Conservation (phyloP, 148 eudicot genomes). For the Pouteria glomerata region DNA sequence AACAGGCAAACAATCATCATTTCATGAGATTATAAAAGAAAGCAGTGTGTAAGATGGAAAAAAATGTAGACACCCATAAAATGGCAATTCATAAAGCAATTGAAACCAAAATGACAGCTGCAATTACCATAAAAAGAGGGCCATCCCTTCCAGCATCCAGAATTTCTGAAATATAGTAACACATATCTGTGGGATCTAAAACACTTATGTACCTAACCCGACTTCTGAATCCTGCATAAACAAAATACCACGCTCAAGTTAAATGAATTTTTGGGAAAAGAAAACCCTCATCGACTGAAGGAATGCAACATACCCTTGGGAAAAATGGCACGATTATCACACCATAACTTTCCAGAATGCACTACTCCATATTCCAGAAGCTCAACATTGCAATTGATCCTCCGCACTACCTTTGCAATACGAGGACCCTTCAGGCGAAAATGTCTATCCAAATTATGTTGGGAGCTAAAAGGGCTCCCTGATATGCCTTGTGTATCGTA, state of each 20-base stretch:
- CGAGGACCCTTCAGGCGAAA: slow-evolving; percentile 87
- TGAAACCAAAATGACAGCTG: too few species aligned
- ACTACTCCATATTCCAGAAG: slow-evolving; percentile 65
- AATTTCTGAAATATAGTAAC: slow-evolving; percentile 77
- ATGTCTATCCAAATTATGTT: slow-evolving; percentile 48
- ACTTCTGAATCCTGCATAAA: slow-evolving; percentile 68
- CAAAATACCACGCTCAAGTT: slow-evolving; percentile 6
- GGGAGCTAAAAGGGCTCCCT: slow-evolving; percentile 50
- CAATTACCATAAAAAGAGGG: slow-evolving; percentile 94
- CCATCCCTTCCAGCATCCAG: slow-evolving; percentile 73
- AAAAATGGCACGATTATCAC: slow-evolving; percentile 76
- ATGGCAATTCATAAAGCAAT: too few species aligned
- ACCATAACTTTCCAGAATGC: slow-evolving; percentile 71
- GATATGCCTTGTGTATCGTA: slow-evolving; percentile 37
- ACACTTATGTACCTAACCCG: slow-evolving; percentile 73
- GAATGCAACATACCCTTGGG: slow-evolving; percentile 64
- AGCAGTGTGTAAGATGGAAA: too few species aligned
- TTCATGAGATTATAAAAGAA: too few species aligned
- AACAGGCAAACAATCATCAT: too few species aligned
- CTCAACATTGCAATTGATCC: slow-evolving; percentile 78
- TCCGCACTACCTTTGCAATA: slow-evolving; percentile 81
- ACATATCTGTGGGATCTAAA: slow-evolving; percentile 66
- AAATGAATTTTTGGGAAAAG: neutral
- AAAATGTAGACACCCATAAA: too few species aligned
- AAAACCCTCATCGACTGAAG: neutral